Base-by-base conservation (phyloP, 352 stramenopile genomes). In the Globisporangium irregulare region DNA sequence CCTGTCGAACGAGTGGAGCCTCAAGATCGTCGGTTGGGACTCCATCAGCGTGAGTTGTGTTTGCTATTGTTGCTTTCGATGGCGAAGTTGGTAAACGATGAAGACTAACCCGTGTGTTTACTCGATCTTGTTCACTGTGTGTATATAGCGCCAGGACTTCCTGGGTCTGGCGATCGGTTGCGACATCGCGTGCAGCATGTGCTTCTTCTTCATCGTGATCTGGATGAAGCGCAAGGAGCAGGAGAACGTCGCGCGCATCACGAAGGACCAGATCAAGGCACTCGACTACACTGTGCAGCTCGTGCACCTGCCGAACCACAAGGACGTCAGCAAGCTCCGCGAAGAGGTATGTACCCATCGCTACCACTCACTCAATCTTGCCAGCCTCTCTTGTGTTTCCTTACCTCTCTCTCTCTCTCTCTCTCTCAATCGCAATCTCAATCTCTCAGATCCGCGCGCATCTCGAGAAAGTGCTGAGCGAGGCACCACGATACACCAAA, bases 271-370 rank as follows among this genome's bases (percentile, higher is more conserved):
- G 59, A 78, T 92, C 69, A 91, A 87, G 48, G 87, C 78, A 24
- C 69, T 83, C 41, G 82, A 94, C 62, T 94, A 93, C 72, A 93
- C 87, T 0, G 87, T 93, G 2, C 87, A 93, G 56, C 80, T 94
- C 50, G 71, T 88, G 51, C 81, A 85, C 58, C 59, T 94, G 15
- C 87, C 87, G 1, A 34, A 59, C 0, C 87, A 92, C 75, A 78
- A 78, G 14, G 75, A 94, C 48, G 73, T 92, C 8, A 71, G 80
- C 20, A 67, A 84, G 25, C 81, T 94, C 15, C 77, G 82, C 9
- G 68, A 85, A 38, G 84, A 92, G 57, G 86, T 94, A 58, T 50
- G 70, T 64, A 4, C 24, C 41, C 41, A n/a, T 6, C 43, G 22
- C 48, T 9, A 25, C n/a, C 48, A n/a, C 18, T 41, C 20, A 25